Percentiles rank a stretch among this genome's conserved stretches.
These are phyloP conservation scores for Protomyces pachydermus DNA, from an alignment of 1,139 yeast species.

Conservation along the genomic window DNA sequence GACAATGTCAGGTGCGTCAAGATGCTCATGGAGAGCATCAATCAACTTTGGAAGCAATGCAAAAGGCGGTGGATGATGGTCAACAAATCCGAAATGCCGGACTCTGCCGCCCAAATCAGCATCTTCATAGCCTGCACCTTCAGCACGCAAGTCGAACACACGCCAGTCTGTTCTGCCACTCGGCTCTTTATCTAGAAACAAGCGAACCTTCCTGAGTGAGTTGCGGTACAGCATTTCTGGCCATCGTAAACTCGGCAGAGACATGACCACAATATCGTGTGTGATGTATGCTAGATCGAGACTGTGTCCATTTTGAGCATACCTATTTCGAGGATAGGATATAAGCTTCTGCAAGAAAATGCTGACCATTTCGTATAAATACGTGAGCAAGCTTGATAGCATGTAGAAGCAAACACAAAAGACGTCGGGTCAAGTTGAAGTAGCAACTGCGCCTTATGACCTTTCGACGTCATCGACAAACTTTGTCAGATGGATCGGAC, in stretches of 20 bases:
- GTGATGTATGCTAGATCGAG: conserved; percentile 65
- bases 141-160: conserved; percentile 67
- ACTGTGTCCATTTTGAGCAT: conserved; percentile 11
- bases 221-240: conserved; percentile 53
- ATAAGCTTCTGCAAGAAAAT: conserved; percentile 1
- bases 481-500: background rate
- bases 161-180: conserved; percentile 54
- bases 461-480: background rate
- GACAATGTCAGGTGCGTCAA: conserved; percentile 35
- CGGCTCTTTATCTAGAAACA: conserved; percentile 50
- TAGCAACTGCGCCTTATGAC: background rate
- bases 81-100: conserved; percentile 58
- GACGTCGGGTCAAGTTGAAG: background rate
- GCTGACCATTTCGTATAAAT: background rate
- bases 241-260: conserved; percentile 58
- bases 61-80: conserved; percentile 74
- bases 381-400: background rate
- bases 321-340: conserved; percentile 22
- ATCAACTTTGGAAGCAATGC: conserved; percentile 46
- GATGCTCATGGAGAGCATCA: conserved; percentile 46
- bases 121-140: conserved; percentile 50
- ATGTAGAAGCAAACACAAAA: background rate
- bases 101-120: conserved; percentile 41
- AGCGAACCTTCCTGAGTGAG: conserved; percentile 49
- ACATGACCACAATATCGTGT: conserved; percentile 58